Evolutionary conservation across 192 early-diverging fungal species (phyloP), one percentile per base, ranked within the genome.

Genomic region (Gamsiella multidivaricata): DNA sequence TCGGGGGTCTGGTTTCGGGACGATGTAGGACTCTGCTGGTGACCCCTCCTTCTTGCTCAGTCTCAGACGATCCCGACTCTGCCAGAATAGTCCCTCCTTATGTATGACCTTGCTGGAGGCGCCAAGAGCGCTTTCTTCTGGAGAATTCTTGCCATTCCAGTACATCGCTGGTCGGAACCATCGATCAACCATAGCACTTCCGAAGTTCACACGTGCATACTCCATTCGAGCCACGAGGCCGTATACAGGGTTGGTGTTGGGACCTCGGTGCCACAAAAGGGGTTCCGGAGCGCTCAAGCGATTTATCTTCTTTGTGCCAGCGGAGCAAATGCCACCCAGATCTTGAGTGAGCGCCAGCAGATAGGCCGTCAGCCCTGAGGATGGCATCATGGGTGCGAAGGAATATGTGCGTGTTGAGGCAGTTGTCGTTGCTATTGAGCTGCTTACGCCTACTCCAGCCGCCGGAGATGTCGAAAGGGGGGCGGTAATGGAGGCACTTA

Each of bases 211-310:
- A 18, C 63, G 61, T 12, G 86, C 86, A 75, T 85, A 88, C 9
- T 70, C 68, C n/a, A 86, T 87, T 2, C 86, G 78, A 8, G 85
- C 84, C 1, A 88, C 82, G 0, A 88, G 65, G 10, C 84, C 86
- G 81, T 88, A 88, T 0, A 87, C 87, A 0, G 87, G 87, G 37
- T 85, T 85, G 12, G 85, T 88, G 56, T 87, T 87, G 17, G 87
- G 87, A 5, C 87, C 87, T 37, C 87, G 75, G 51, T 88, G 80
- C 87, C 87, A 88, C 5, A 82, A 43, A 10, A 87, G 55, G 4
- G 87, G 85, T 17, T 80, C 79, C 4, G 46, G 32, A 14, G 79
- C 72, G 20, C 50, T 52, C 9, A 65, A 33, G 15, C 78, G 54
- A 18, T 66, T 71, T 32, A 61, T 29, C 58, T 67, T 80, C 34